Base-by-base conservation (phyloP, 108 stramenopile species). In the Cyclostephanos tholiformis region DNA sequence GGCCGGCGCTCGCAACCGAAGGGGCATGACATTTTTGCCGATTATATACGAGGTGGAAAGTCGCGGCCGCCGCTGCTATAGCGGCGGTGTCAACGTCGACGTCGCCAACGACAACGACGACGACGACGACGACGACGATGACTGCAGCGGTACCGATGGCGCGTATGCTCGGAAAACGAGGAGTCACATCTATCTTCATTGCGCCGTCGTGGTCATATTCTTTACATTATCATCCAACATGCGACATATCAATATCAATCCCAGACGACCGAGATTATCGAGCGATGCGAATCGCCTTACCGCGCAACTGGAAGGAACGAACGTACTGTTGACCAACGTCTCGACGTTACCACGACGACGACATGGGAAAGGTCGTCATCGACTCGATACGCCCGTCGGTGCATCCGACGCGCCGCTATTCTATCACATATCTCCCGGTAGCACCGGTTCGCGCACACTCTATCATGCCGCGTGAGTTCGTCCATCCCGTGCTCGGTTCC, bases 361-460 rank as follows among this genome's bases (percentile, higher is more conserved):
- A 16, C 32, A 4, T 4, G 32, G 32, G 32, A 46, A 46, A 16
- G 2, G 16, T 3, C 44, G 22, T 4, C 25, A 26, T 25, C 53
- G 13, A 55, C 25, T 12, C 20, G 26, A 55, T 20, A 0, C 53
- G 22, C 26, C 0, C 14, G 53, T 22, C 6, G n/a, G 61, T 13
- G 5, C 44, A 9, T 67, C 77, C 4, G 38, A 38, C 20, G 68
- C 72, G 50, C 79, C 79, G 27, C 67, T 80, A 38, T 80, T 80
- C 63, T 80, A 70, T 26, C 79, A 80, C 55, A 65, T 80, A 23
- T 80, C 79, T 11, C 79, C 79, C 10, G 79, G 79, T 41, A 73
- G 61, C 48, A 74, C 79, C 8, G 79, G 79, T 12, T 80, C 79
- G 12, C 67, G 72, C 32, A 69, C 72, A 10, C 72, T 80, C 39